A percentile compares a stretch with the other conserved stretches of the same genome.
phyloP scores from a whole-genome alignment of 495 filamentous ascomycete genomes.

The Clohesyomyces aquaticus region DNA sequence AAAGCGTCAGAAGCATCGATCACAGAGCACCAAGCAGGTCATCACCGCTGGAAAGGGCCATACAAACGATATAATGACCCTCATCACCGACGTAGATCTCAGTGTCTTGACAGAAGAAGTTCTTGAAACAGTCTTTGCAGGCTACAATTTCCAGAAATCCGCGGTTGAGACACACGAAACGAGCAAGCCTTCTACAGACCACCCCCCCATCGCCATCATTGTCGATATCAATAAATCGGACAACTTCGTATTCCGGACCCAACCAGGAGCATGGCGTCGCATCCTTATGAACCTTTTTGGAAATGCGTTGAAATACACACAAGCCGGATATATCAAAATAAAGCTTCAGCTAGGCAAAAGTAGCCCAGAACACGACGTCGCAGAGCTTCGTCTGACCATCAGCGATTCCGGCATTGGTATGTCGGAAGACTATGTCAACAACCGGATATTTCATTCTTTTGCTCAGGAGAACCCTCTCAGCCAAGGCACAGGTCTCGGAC shows the following conservation, averaged over 20 bases:
- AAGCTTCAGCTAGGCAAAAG: constrained; percentile 54
- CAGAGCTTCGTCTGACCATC: constrained; percentile 55
- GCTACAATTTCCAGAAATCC: constrained; percentile 48
- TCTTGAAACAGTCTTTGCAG: constrained; percentile 61
- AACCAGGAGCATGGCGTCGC: constrained; percentile 73
- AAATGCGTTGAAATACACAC: constrained; percentile 70
- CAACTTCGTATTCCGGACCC: constrained; percentile 66
- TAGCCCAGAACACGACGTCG: constrained; percentile 40
- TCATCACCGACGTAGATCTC: constrained; percentile 47
- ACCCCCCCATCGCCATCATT: constrained; percentile 57
- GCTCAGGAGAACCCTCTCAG: constrained; percentile 69
- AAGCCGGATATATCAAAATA: constrained; percentile 66
- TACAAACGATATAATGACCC: constrained; percentile 41
- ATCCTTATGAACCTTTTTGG: constrained; percentile 83
- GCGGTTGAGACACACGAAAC: constrained; percentile 14
- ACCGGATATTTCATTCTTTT: constrained; percentile 70
- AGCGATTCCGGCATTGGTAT: constrained; percentile 73
- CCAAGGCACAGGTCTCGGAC: constrained; percentile 62
- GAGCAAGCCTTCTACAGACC: constrained; percentile 32
- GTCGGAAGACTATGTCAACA: constrained; percentile 66
- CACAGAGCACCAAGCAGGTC: constrained; percentile 14
- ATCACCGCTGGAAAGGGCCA: constrained; percentile 24
- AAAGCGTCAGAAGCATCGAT: constrained; percentile 29
- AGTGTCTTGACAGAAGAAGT: constrained; percentile 62
- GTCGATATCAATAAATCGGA: constrained; percentile 63